Evolutionary conservation across 441 rosid species (phyloP).

Genomic region (Brassica hybrid): DNA sequence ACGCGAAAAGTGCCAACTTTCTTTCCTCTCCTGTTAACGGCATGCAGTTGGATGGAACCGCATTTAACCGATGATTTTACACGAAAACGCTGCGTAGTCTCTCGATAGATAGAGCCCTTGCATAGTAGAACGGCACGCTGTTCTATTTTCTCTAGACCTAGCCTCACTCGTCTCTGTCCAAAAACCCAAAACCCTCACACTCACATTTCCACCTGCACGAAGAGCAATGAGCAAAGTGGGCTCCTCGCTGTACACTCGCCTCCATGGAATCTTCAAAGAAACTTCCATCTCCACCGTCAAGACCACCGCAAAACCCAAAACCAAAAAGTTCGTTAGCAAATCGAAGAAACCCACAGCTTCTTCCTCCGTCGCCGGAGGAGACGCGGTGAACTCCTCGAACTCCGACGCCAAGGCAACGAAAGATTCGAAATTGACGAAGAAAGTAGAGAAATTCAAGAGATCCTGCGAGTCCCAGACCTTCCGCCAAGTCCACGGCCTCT

Average conservation of each 20-base stretch:
- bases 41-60: neutral
- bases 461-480: slow-evolving; percentile 48
- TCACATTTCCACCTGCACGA: slow-evolving; percentile 17
- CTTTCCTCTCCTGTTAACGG: neutral
- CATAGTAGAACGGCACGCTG: slow-evolving; percentile 17
- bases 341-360: slow-evolving; percentile 19
- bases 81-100: no score
- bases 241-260: slow-evolving; percentile 43
- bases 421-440: slow-evolving; percentile 45
- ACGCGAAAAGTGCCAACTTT: neutral
- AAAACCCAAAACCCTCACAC: slow-evolving; percentile 35
- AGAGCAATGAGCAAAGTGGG: slow-evolving; percentile 43
- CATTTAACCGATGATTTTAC: neutral
- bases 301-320: slow-evolving; percentile 16
- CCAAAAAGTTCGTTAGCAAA: slow-evolving; percentile 31
- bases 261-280: slow-evolving; percentile 43
- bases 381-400: neutral
- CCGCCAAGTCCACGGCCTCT: slow-evolving; percentile 47
- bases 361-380: slow-evolving; percentile 15
- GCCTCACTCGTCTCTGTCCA: neutral
- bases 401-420: slow-evolving; percentile 37
- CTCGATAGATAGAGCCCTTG: neutral
- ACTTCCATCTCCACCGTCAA: slow-evolving; percentile 17
- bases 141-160: slow-evolving; percentile 24
- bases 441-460: slow-evolving; percentile 63